Base-by-base conservation (phyloP, 257 asterid species). In the Thymus mandschuricus region DNA sequence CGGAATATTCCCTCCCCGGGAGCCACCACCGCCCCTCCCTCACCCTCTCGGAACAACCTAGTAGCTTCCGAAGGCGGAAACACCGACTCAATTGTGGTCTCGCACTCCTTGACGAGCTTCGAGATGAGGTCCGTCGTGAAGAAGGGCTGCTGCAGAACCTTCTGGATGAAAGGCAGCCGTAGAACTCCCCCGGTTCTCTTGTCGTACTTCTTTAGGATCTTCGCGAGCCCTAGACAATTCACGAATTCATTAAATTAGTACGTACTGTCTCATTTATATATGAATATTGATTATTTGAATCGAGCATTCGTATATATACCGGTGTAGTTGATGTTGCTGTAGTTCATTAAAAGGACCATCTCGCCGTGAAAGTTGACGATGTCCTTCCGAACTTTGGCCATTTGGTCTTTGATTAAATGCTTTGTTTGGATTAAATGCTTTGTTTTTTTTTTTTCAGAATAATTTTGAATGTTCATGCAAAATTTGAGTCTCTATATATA, bases 341-440 rank as follows among this genome's bases (percentile, higher is more conserved):
- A 92, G 69, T 87, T 88, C 64, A 95, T 78, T 35, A 95, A 77
- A 15, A 92, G 96, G 35, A 95, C 95, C 98, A 95, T 95, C 82
- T 92, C 99, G 33, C 99, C 99, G 60, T 95, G 99, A 65, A 95
- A 95, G 78, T 95, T 83, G 61, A 95, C 96, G 9, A 92, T 89
- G 60, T 89, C 92, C 80, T 85, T 92, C 80, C 96, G 84, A 57
- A 95, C 86, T 28, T 80, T 81, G n/a, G 77, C 78, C 84, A 89
- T 85, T 67, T 87, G 90, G 60, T 82, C 86, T 69, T 49, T 86
- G 85, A n/a, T n/a, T n/a, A n/a, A n/a, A n/a, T n/a, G n/a, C n/a
- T n/a, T n/a, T 21, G 21, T 21, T 21, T 21, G 0, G 21, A 21
- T 21, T 21, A 21, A 21, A 21, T 21, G 21, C 21, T 21, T 21